A percentile compares a stretch with the other conserved stretches of the same genome.
phyloP scores from a whole-genome alignment of 2,329 filamentous ascomycete species.

The Neofusicoccum laricinum region DNA sequence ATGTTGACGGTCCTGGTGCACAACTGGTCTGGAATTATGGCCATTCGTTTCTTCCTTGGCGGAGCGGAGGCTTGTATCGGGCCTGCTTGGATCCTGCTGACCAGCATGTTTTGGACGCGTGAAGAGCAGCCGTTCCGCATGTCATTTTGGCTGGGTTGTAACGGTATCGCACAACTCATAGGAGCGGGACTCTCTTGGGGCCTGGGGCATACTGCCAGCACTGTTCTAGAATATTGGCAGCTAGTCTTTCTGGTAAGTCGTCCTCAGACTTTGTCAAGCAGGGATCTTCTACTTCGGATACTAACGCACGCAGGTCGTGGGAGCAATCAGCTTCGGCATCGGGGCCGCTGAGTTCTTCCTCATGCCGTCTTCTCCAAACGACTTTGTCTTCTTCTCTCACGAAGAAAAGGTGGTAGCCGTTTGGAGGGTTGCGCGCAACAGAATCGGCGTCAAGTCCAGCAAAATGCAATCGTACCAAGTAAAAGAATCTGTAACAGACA shows the following conservation, averaged over 20 bases:
- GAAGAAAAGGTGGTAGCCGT: conserved; percentile 39
- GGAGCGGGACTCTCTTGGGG: conserved; percentile 27
- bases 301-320: background rate
- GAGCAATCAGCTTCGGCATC: background rate
- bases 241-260: conserved; percentile 33
- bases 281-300: background rate
- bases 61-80: conserved; percentile 49
- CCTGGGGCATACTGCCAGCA: conserved; percentile 27
- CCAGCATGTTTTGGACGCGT: conserved; percentile 50
- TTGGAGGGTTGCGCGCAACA: conserved; percentile 37
- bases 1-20: background rate
- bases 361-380: conserved; percentile 36
- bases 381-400: conserved; percentile 34
- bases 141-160: conserved; percentile 46
- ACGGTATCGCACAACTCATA: conserved; percentile 49
- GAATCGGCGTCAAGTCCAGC: conserved; percentile 40
- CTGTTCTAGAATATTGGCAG: conserved; percentile 30
- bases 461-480: conserved; percentile 36
- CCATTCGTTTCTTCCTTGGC: conserved; percentile 25
- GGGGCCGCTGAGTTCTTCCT: conserved; percentile 23
- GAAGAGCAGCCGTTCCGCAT: conserved; percentile 48
- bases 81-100: conserved; percentile 51
- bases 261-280: background rate
- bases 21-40: conserved; percentile 22
- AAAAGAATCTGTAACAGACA: conserved; percentile 39